These are phyloP conservation scores for Carex pumila DNA, from an alignment of 176 grass and related monocot genomes.

Conservation along the genomic window DNA sequence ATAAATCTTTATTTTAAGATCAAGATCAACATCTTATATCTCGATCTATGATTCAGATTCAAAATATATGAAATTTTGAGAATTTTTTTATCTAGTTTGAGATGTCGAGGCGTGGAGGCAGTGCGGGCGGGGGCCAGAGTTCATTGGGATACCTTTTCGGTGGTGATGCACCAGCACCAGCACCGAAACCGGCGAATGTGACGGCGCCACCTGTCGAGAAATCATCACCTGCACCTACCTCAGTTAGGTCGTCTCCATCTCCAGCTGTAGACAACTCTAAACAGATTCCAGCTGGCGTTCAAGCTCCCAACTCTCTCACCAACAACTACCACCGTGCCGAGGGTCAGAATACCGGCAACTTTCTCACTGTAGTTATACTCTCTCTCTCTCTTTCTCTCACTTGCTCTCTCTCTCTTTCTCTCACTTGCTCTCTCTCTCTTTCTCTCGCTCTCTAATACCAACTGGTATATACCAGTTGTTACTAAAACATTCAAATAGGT, in stretches of 20 bases:
- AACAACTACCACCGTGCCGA: constrained; percentile 42
- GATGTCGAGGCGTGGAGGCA: constrained; percentile 36
- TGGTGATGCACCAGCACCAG: constrained; percentile 16
- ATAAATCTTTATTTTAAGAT: not conserved
- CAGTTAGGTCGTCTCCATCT: not conserved
- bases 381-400: not conserved
- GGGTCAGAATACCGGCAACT: constrained; percentile 58
- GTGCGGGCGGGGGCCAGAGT: constrained; percentile 55
- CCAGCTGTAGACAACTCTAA: constrained; percentile 34
- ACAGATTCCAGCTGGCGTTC: constrained; percentile 56
- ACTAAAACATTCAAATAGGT: too few species aligned
- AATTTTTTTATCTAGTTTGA: not conserved
- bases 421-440: not conserved
- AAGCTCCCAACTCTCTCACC: constrained; percentile 30
- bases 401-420: not conserved
- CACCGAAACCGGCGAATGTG: constrained; percentile 33
- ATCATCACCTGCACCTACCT: constrained; percentile 20
- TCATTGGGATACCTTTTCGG: constrained; percentile 66
- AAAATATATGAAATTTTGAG: not conserved
- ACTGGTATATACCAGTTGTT: too few species aligned
- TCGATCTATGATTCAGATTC: not conserved
- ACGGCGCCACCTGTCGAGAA: constrained; percentile 30
- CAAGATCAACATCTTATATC: not conserved
- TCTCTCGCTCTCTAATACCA: not conserved
- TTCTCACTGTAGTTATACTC: constrained; percentile 29